Base-by-base conservation (phyloP, 768 basidiomycete species). In the Mycena latifolia region DNA sequence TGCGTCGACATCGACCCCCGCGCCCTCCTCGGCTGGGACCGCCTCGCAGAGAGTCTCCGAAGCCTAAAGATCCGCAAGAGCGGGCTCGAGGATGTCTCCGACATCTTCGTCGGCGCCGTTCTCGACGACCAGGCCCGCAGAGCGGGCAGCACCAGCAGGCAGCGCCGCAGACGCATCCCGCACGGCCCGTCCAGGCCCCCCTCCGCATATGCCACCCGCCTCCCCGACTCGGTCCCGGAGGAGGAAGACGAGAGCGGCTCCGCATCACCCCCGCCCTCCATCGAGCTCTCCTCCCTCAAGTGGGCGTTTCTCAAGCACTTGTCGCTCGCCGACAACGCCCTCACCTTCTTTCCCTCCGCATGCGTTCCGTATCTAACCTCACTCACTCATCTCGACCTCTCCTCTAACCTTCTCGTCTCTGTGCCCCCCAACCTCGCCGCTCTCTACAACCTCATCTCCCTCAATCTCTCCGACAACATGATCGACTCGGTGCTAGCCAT, bases 391-490 rank as follows among this genome's bases (percentile, higher is more conserved):
- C 88, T 97, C 67, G 94, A 97, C 77, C 85, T 97, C 45, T 96
- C 95, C 22, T 93, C 92, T 45, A 98, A 98, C 76, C 88, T 98
- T 20, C 87, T 98, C 50, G 89, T 96, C 45, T 92, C 94, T 31
- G 85, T 96, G n/a, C 95, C 95, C 0, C 77, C 90, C 2, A 92
- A 91, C 24, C 85, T 97, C 33, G 85, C 89, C 18, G 74, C 82
- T 7, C 86, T 99, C 25, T 88, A 90, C 73, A 92, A 90, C 67
- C 92, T 99, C 56, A 78, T 89, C 58, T 93, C 92, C n/a, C 90
- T 99, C 71, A 96, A 98, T 78, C 87, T 99, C n/a, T 85, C 93
- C 18, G 92, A 96, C 77, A 99, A 99, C 80, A 94, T 99, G 88
- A 95, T 99, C 70, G 95, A 97, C 76, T 96, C 96, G 20, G 91